Conservation (phyloP, 257 asterid genomes). For the Linderniella brevidens region DNA sequence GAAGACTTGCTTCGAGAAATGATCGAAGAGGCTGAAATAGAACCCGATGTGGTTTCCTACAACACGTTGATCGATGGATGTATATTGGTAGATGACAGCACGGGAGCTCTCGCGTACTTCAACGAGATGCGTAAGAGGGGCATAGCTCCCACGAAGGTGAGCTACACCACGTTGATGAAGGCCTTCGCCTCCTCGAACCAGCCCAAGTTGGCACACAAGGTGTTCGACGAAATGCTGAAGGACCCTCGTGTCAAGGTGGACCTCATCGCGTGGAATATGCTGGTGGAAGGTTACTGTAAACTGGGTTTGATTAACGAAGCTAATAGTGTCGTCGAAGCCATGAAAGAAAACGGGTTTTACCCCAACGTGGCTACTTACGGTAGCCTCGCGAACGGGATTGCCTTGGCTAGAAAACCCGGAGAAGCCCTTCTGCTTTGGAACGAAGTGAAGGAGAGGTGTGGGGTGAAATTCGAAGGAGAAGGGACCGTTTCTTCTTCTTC, state of each 20-base stretch:
- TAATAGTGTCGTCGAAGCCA: constrained; percentile 36
- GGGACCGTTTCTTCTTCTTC: constrained; percentile 20
- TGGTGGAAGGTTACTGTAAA: constrained; percentile 75
- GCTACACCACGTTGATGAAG: constrained; percentile 94
- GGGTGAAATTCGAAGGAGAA: constrained; percentile 11
- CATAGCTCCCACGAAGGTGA: constrained; percentile 80
- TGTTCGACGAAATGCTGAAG: constrained; percentile 78
- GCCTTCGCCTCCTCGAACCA: constrained; percentile 82
- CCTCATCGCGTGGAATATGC: constrained; percentile 90
- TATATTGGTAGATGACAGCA: constrained; percentile 59
- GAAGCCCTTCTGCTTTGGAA: constrained; percentile 92
- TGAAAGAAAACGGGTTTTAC: constrained; percentile 53
- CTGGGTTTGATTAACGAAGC: constrained; percentile 67
- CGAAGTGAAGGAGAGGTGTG: constrained; percentile 75
- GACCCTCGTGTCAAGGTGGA: constrained; percentile 87
- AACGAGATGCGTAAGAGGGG: constrained; percentile 88
- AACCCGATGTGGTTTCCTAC: constrained; percentile 89
- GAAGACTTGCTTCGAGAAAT: constrained; percentile 57
- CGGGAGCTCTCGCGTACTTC: constrained; percentile 77
- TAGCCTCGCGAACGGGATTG: constrained; percentile 76
- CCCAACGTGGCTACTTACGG: constrained; percentile 87
- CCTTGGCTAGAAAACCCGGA: constrained; percentile 84
- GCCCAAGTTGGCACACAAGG: constrained; percentile 64
- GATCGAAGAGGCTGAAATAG: constrained; percentile 40
- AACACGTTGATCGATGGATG: constrained; percentile 85